Base-by-base conservation (phyloP, 352 stramenopile genomes). In the Globisporangium okanoganense region DNA sequence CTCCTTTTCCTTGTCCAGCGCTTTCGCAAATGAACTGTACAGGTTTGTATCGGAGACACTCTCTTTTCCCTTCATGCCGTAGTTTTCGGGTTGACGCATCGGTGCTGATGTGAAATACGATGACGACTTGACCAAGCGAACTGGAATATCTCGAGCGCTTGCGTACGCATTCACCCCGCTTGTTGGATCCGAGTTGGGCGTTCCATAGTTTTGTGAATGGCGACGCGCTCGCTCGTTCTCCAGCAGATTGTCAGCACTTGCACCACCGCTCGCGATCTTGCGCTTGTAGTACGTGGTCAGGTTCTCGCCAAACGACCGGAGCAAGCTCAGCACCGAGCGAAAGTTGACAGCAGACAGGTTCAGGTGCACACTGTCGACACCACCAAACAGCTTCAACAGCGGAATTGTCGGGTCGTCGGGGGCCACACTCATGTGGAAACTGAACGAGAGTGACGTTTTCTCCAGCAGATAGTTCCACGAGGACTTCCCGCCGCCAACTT, bases 351-450 rank as follows among this genome's bases (percentile, higher is more conserved):
- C 70, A 2, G 82, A 88, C n/a, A 95, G 61, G 64, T 90, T 91
- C 29, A 94, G 40, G 25, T 82, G 75, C 14, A 95, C 76, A 31
- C 70, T 85, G 31, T 89, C 74, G 8, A 95, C 72, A 9, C 76
- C 78, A 29, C 86, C 86, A 56, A 85, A 76, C 14, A 94, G 59
- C 57, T 94, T 95, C 9, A 93, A 52, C 13, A 95, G 70, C 38
- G 86, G 80, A 51, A 92, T 87, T 8, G 77, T 89, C 1, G 82
- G 84, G 43, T 95, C 86, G 64, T 88, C 80, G 2, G 84, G 80
- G 5, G 84, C 78, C 8, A 95, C 82, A 36, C 86, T 95, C 43
- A 87, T 79, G 61, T 82, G 84, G 43, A 94, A 88, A 48, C 72
- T 82, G 31, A 93, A 86, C 2, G 70, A 70, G 10, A 92, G 62